phyloP scores from a whole-genome alignment of 1,284 basidiomycete genomes.

The Ustilago crameri region DNA sequence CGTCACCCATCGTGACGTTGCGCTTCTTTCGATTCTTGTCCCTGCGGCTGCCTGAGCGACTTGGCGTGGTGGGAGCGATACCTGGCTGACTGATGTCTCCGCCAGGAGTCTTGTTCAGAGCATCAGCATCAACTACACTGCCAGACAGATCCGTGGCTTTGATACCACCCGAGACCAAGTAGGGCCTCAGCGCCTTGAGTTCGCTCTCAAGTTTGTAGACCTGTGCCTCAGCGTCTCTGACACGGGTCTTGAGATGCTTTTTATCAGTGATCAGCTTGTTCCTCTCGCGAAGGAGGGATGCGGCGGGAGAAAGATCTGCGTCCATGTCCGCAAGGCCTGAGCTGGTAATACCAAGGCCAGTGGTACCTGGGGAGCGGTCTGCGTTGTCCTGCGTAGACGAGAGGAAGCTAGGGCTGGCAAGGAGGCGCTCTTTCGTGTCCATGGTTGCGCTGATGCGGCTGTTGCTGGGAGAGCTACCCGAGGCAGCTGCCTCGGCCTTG shows the following conservation, averaged over 20 bases:
- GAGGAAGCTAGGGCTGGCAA: conserved; percentile 37
- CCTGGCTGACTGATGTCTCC: conserved; percentile 25
- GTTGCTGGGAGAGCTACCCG: conserved; percentile 20
- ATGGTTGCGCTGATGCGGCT: conserved; percentile 19
- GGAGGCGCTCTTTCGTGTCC: conserved; percentile 20
- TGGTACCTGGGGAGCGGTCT: conserved; percentile 14
- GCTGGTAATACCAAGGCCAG: conserved; percentile 42
- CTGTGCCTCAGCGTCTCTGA: conserved; percentile 64
- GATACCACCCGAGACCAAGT: conserved; percentile 56
- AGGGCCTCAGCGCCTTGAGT: conserved; percentile 58
- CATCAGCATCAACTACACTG: conserved; percentile 8
- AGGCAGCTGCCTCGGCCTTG: conserved; percentile 28
- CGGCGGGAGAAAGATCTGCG: conserved; percentile 40
- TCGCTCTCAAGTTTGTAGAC: conserved; percentile 63
- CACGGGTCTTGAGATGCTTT: conserved; percentile 60
- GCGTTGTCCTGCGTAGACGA: conserved; percentile 19
- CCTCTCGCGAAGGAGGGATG: conserved; percentile 58
- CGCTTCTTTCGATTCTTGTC: conserved; percentile 50
- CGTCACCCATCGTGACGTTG: conserved; percentile 68
- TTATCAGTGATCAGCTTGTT: conserved; percentile 66
- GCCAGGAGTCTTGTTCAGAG: conserved; percentile 10
- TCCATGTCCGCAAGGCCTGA: conserved; percentile 31
- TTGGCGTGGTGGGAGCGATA: conserved; percentile 45
- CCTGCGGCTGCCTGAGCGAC: conserved; percentile 44
- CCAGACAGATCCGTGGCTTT: conserved; percentile 28